Conservation (phyloP, 2,329 filamentous ascomycete genomes). For the Penicillium crustosum region DNA sequence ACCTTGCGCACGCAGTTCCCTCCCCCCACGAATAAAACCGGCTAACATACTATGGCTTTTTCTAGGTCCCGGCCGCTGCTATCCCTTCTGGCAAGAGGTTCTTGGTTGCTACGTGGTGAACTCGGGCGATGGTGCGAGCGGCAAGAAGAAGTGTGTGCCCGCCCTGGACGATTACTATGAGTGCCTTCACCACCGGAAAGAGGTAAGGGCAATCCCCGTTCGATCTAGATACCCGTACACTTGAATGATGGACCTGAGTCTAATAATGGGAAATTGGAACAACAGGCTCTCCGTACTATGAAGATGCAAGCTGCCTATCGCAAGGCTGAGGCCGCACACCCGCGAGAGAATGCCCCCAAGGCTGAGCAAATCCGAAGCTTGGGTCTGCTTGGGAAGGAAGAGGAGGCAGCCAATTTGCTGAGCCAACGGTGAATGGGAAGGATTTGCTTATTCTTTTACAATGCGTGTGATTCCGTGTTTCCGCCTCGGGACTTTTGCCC, state of each 20-base stretch:
- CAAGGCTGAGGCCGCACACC: conserved; percentile 71
- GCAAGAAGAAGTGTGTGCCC: conserved; percentile 83
- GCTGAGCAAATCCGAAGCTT: conserved; percentile 85
- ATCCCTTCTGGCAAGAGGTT: conserved; percentile 99
- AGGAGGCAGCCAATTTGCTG: conserved; percentile 66
- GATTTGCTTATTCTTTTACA: conserved; percentile 27
- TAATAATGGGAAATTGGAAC: conserved; percentile 8
- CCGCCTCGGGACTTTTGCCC: conserved; percentile 23
- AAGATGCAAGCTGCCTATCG: conserved; percentile 82
- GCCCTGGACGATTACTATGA: conserved; percentile 97
- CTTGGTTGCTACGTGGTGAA: conserved; percentile 98
- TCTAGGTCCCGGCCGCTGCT: conserved; percentile 75
- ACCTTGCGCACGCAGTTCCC: conserved; percentile 20
- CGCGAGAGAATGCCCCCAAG: conserved; percentile 76
- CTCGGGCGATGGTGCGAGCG: conserved; percentile 73
- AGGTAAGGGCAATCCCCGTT: conserved; percentile 60
- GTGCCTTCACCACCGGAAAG: conserved; percentile 97
- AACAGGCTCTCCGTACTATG: conserved; percentile 72
- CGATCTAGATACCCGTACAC: background rate
- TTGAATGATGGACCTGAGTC: background rate
- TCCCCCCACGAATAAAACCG: conserved; percentile 17
- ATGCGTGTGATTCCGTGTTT: conserved; percentile 31
- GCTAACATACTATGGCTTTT: conserved; percentile 25
- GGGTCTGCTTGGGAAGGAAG: conserved; percentile 78
- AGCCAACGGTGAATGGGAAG: conserved; percentile 26